These are phyloP conservation scores for Ensete glaucum DNA, from an alignment of 176 grass and related monocot species.

Conservation along the genomic window DNA sequence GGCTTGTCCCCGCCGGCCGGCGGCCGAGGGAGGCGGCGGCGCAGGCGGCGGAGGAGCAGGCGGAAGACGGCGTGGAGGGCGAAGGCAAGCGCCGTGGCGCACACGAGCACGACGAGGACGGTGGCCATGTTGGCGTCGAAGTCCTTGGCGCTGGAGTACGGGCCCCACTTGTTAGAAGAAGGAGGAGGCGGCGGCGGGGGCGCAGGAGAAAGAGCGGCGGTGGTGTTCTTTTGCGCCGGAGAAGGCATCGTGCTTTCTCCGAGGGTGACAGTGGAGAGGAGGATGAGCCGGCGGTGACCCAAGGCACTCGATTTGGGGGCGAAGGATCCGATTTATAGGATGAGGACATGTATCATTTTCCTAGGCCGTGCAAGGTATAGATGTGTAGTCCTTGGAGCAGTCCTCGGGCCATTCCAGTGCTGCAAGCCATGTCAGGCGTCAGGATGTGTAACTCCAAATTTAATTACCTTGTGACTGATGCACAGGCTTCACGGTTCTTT, in stretches of 20 bases:
- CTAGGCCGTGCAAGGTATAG: too few relatives aligned
- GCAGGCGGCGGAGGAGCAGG: constrained; percentile 33
- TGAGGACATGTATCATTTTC: too few relatives aligned
- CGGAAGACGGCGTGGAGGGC: constrained; percentile 69
- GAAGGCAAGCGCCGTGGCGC: constrained; percentile 67
- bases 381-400: too few relatives aligned
- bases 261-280: too few relatives aligned
- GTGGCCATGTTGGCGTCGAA: constrained; percentile 84
- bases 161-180: constrained; percentile 34
- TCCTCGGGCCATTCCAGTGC: too few relatives aligned
- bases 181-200: constrained; percentile 8
- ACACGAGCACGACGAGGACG: constrained; percentile 76
- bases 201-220: constrained; percentile 10
- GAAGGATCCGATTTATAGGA: too few relatives aligned
- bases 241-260: not conserved
- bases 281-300: too few relatives aligned
- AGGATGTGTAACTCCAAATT: too few relatives aligned
- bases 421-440: too few relatives aligned
- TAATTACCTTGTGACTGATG: too few relatives aligned
- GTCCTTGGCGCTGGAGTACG: constrained; percentile 52
- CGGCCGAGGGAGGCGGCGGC: constrained; percentile 15
- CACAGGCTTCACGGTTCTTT: too few relatives aligned
- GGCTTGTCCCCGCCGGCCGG: constrained; percentile 10
- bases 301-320: too few relatives aligned
- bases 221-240: not conserved